These are phyloP conservation scores for Tolypocladium paradoxum DNA, from an alignment of 2,329 filamentous ascomycete species.

Conservation along the genomic window DNA sequence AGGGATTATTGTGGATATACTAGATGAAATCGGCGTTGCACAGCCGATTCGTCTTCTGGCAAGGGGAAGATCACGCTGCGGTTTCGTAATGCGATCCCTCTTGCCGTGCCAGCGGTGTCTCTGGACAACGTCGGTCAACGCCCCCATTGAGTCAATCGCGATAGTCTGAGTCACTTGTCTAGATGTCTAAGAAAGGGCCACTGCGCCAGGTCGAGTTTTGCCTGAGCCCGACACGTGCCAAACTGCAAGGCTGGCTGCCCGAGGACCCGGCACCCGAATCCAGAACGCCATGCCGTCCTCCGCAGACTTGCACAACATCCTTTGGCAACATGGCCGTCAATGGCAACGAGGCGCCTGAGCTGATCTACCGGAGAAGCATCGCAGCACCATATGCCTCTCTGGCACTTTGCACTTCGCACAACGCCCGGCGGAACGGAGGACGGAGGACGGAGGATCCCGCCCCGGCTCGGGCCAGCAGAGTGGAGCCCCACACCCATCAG, in stretches of 20 bases:
- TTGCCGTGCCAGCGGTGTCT: background rate
- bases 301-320: background rate
- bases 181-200: too few relatives aligned
- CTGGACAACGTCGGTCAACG: background rate
- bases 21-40: too few relatives aligned
- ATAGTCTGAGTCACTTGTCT: too few relatives aligned
- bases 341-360: background rate
- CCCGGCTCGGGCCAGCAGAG: slow-evolving; percentile 9
- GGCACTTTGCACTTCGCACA: background rate
- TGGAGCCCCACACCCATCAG: background rate
- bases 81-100: too few relatives aligned
- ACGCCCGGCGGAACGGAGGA: slow-evolving; percentile 10
- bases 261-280: background rate
- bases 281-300: background rate
- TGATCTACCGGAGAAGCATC: background rate
- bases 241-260: background rate
- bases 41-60: too few relatives aligned
- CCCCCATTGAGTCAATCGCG: background rate
- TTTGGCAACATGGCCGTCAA: background rate
- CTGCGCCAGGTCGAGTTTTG: background rate
- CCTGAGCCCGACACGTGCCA: background rate
- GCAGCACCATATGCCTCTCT: too few relatives aligned
- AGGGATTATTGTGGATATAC: too few relatives aligned
- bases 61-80: too few relatives aligned
- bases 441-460: slow-evolving; percentile 16